A percentile compares a stretch with the other conserved stretches of the same genome.
Evolutionary conservation across 2,329 filamentous ascomycete genomes (phyloP).

Genomic region (Botrytis galanthina): DNA sequence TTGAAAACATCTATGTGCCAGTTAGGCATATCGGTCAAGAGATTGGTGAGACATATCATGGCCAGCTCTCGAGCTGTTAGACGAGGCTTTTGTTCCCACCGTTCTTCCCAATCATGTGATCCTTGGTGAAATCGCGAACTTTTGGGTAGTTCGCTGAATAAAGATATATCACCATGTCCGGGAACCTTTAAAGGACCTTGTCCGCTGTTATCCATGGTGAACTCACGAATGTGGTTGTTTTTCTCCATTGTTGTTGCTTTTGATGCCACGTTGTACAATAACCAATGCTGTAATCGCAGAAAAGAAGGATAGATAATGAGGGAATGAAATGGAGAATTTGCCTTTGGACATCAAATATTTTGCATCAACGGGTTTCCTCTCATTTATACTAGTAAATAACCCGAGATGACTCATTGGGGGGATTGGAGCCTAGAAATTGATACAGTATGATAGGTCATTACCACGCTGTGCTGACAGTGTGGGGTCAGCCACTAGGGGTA

Average conservation of each 20-base stretch:
- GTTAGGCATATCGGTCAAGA: not conserved
- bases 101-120: not conserved
- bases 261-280: not conserved
- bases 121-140: not conserved
- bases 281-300: not conserved
- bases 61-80: not conserved
- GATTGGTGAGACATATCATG: not conserved
- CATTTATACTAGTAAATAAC: not conserved
- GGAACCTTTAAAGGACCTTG: not conserved
- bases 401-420: not conserved
- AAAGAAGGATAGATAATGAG: accelerated
- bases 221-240: not conserved
- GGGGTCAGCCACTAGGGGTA: not conserved
- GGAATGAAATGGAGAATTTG: not conserved
- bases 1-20: not conserved
- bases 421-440: not conserved
- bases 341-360: not conserved
- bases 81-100: not conserved
- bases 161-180: not conserved
- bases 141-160: not conserved
- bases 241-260: not conserved
- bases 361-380: not conserved
- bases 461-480: not conserved
- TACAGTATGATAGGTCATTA: not conserved
- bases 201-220: not conserved